Evolutionary conservation across 1,284 basidiomycete species (phyloP).

Genomic region (Somion occarium): DNA sequence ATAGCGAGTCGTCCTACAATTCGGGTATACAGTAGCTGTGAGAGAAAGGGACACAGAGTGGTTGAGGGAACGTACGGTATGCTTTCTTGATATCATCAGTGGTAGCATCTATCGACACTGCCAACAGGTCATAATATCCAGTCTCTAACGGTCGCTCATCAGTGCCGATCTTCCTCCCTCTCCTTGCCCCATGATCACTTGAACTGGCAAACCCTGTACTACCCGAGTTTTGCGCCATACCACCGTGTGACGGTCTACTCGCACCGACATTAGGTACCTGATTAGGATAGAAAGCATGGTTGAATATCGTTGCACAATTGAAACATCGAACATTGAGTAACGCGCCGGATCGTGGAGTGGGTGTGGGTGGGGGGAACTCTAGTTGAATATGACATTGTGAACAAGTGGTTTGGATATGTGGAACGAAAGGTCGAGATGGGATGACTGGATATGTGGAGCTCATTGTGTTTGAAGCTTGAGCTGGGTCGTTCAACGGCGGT

Average conservation of each 20-base stretch:
- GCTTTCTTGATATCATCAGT: conserved; percentile 93
- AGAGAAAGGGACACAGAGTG: neutral
- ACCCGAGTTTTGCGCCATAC: conserved; percentile 9
- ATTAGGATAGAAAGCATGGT: conserved; percentile 59
- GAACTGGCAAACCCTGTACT: conserved; percentile 18
- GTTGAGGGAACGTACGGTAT: conserved; percentile 57
- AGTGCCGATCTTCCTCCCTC: conserved; percentile 72
- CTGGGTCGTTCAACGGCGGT: neutral
- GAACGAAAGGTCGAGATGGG: conserved; percentile 55
- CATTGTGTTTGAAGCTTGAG: conserved; percentile 15
- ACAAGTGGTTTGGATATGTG: conserved; percentile 64
- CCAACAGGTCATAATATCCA: conserved; percentile 84
- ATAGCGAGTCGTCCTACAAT: conserved; percentile 82
- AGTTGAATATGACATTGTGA: conserved; percentile 55
- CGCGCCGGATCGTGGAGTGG: conserved; percentile 59
- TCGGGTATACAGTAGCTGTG: neutral
- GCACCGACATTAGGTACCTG: conserved; percentile 39
- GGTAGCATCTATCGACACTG: conserved; percentile 70
- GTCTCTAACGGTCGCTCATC: conserved; percentile 89
- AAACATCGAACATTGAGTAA: conserved; percentile 70
- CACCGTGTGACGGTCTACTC: neutral
- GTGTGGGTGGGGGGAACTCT: conserved; percentile 73
- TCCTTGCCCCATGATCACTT: conserved; percentile 25
- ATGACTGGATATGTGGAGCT: conserved; percentile 32
- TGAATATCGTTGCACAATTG: conserved; percentile 52